These are phyloP conservation scores for Kalanchoe fedtschenkoi DNA, from an alignment of 164 flowering plant species.

Conservation along the genomic window DNA sequence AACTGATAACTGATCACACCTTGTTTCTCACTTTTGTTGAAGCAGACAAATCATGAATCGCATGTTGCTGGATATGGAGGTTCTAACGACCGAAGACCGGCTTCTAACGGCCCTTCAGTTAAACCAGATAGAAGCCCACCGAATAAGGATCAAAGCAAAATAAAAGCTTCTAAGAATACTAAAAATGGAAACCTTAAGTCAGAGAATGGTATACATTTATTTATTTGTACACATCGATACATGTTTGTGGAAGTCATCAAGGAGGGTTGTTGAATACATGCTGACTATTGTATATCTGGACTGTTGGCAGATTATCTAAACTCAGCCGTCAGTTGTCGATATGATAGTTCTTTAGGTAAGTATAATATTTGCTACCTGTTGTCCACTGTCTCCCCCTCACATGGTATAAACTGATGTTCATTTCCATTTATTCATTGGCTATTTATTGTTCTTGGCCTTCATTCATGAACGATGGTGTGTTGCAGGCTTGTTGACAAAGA, in stretches of 20 bases:
- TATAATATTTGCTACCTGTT: not conserved
- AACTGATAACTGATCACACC: not conserved
- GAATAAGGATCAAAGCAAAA: conserved; percentile 16
- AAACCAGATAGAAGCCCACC: conserved; percentile 5
- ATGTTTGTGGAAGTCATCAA: not conserved
- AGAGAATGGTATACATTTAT: conserved; percentile 21
- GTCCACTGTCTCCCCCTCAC: not conserved
- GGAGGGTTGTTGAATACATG: conserved; percentile 4
- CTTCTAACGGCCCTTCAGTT: conserved; percentile 3
- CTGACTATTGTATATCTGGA: conserved; percentile 16
- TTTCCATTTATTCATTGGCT: not conserved
- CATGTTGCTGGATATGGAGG: conserved; percentile 8
- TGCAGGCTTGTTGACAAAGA: conserved; percentile 34
- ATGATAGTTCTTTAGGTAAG: conserved; percentile 57
- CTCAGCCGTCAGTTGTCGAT: conserved; percentile 32
- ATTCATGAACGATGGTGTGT: not conserved
- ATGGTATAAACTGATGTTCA: not conserved
- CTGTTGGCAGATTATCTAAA: conserved; percentile 15
- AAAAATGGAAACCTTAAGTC: conserved; percentile 18
- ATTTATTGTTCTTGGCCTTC: not conserved
- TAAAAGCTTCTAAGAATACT: conserved; percentile 22
- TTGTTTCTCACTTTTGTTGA: conserved; percentile 8
- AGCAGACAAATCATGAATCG: conserved; percentile 10
- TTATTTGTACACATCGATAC: not conserved
- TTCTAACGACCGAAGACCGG: conserved; percentile 5